These are phyloP conservation scores for Russula sp. DNA, from an alignment of 768 basidiomycete species.

Conservation along the genomic window DNA sequence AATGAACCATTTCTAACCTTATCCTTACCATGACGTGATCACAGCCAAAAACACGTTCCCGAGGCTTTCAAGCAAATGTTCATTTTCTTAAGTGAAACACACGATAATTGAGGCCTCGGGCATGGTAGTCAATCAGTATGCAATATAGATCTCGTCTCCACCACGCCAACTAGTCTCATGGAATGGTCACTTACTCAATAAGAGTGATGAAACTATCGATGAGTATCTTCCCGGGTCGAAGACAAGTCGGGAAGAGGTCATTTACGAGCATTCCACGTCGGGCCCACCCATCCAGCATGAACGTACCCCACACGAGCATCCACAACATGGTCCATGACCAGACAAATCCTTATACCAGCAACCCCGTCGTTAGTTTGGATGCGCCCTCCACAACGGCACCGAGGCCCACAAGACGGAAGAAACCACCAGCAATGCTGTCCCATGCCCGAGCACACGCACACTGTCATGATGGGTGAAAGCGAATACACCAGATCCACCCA, in stretches of 20 bases:
- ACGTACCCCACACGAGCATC: constrained; percentile 40
- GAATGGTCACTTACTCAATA: background rate
- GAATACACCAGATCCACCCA: constrained; percentile 56
- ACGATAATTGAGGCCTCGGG: too few relatives aligned
- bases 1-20: background rate
- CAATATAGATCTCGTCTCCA: too few relatives aligned
- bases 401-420: constrained; percentile 53
- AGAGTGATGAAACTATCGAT: background rate
- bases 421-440: constrained; percentile 40
- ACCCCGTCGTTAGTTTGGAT: constrained; percentile 42
- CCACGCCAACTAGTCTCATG: background rate
- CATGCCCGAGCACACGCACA: constrained; percentile 52
- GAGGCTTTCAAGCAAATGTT: too few relatives aligned
- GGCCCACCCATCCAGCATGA: constrained; percentile 12
- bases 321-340: constrained; percentile 47
- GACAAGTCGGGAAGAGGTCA: background rate
- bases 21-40: background rate
- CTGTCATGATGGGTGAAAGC: constrained; percentile 53
- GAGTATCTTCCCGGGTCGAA: constrained; percentile 7
- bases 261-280: constrained; percentile 3
- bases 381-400: constrained; percentile 44
- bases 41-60: too few relatives aligned
- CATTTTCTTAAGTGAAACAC: too few relatives aligned
- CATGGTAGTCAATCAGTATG: too few relatives aligned
- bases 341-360: constrained; percentile 45